A percentile compares a stretch with the other conserved stretches of the same genome.
These are phyloP conservation scores for Pseudogymnoascus sp. DNA, from an alignment of 2,329 filamentous ascomycete species.

Conservation along the genomic window DNA sequence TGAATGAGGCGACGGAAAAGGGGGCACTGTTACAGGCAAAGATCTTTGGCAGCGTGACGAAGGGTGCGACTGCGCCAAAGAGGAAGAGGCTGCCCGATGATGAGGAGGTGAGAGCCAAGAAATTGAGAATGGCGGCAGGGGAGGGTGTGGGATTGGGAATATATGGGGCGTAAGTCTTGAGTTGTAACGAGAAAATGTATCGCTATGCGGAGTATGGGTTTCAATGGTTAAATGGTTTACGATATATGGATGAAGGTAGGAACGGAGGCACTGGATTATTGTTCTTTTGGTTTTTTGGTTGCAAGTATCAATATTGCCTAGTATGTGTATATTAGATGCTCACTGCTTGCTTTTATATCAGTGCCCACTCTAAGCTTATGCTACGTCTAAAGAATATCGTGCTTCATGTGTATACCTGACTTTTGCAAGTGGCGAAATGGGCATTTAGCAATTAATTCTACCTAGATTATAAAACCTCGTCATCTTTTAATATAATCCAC, in stretches of 20 bases:
- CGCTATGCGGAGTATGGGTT: neutral
- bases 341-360: neutral
- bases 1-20: constrained; percentile 23
- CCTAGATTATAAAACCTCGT: neutral
- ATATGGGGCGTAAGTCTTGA: neutral
- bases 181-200: neutral
- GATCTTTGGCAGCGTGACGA: constrained; percentile 54
- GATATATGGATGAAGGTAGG: neutral
- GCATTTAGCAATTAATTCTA: neutral
- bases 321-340: neutral
- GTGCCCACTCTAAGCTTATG: neutral
- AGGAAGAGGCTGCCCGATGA: constrained; percentile 15
- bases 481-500: neutral
- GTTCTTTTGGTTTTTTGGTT: neutral
- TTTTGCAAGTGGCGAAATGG: neutral
- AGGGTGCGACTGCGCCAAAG: constrained; percentile 30
- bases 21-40: constrained; percentile 47
- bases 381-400: neutral
- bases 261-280: neutral
- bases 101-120: constrained; percentile 22
- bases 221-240: neutral
- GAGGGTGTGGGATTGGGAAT: constrained; percentile 15
- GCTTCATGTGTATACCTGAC: neutral
- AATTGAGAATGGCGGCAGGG: constrained; percentile 14
- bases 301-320: neutral